These are phyloP conservation scores for Cyamopsis tetragonoloba DNA, from an alignment of 306 rosid genomes.

Conservation along the genomic window DNA sequence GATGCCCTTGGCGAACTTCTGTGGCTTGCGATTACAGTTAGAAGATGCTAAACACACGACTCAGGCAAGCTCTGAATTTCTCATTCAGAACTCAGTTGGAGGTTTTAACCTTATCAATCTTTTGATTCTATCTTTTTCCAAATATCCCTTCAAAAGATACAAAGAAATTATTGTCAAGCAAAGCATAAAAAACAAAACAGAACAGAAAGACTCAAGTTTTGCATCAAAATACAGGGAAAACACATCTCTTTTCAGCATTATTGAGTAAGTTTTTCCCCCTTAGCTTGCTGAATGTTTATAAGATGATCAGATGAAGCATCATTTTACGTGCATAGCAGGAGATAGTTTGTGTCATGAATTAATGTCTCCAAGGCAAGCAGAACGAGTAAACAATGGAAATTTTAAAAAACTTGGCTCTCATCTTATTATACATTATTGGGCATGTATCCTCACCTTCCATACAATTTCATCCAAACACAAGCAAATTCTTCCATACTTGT, in stretches of 20 bases:
- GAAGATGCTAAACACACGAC: constrained; percentile 17
- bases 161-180: constrained; percentile 20
- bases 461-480: constrained; percentile 91
- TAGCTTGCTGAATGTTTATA: background rate
- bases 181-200: constrained; percentile 7
- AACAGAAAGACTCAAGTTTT: background rate
- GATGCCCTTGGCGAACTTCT: background rate
- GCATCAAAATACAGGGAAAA: background rate
- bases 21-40: constrained; percentile 1
- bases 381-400: background rate
- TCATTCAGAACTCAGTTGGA: constrained; percentile 67
- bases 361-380: background rate
- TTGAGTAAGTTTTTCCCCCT: background rate
- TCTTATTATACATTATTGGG: background rate
- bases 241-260: background rate
- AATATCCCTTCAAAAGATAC: constrained; percentile 55
- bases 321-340: background rate
- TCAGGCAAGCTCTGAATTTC: background rate
- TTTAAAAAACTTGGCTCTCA: background rate
- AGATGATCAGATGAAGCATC: background rate
- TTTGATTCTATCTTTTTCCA: constrained; percentile 88
- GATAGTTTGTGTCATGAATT: background rate
- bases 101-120: constrained; percentile 83
- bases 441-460: constrained; percentile 66
- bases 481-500: constrained; percentile 92